These are phyloP conservation scores for Lactarius pseudohatsudake DNA, from an alignment of 768 basidiomycete genomes.

Conservation along the genomic window DNA sequence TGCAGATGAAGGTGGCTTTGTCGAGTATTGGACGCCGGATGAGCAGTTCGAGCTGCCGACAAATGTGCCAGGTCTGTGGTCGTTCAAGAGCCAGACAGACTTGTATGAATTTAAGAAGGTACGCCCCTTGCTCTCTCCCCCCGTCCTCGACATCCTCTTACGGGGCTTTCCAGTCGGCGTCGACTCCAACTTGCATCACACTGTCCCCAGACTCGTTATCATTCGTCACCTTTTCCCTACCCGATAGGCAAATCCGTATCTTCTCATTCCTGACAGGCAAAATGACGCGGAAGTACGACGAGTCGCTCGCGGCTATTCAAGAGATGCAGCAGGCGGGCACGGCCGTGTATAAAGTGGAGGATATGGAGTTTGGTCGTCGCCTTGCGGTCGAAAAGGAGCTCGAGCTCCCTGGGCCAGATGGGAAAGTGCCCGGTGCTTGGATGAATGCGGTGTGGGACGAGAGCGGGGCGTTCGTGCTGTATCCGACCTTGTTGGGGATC, in stretches of 20 bases:
- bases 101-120: conserved; percentile 99
- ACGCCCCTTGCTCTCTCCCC: conserved; percentile 18
- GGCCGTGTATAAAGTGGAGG: conserved; percentile 86
- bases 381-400: conserved; percentile 90
- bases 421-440: conserved; percentile 70
- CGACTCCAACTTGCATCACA: conserved; percentile 87
- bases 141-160: conserved; percentile 3
- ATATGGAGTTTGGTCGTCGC: conserved; percentile 99
- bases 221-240: conserved; percentile 91
- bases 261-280: conserved; percentile 92
- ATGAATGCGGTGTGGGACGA: conserved; percentile 98
- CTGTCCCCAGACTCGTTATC: conserved; percentile 87
- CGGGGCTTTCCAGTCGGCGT: conserved; percentile 64
- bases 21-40: conserved; percentile 93
- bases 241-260: conserved; percentile 90
- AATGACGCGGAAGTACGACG: conserved; percentile 90
- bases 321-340: conserved; percentile 99
- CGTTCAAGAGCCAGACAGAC: conserved; percentile 88
- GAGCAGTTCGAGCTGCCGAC: conserved; percentile 88
- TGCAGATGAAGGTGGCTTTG: conserved; percentile 90
- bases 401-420: conserved; percentile 77
- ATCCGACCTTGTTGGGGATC: conserved; percentile 90
- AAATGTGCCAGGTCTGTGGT: conserved; percentile 78
- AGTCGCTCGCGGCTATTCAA: conserved; percentile 87
- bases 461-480: conserved; percentile 90